phyloP scores from a whole-genome alignment of 2,329 filamentous ascomycete genomes.

The Penicillium expansum region DNA sequence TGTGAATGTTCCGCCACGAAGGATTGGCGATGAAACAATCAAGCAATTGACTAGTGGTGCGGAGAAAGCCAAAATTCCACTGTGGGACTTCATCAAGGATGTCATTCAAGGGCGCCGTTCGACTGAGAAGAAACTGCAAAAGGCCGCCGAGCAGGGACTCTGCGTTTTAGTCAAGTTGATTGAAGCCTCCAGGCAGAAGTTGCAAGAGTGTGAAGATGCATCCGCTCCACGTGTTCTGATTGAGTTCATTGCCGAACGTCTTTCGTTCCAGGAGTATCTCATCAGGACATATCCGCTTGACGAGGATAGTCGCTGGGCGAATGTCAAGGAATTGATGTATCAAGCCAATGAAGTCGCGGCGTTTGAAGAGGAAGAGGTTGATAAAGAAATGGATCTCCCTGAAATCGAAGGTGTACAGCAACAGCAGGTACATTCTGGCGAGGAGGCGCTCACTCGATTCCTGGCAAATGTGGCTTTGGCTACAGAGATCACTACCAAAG shows the following conservation, averaged over 20 bases:
- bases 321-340: constrained; percentile 81
- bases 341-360: constrained; percentile 69
- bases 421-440: constrained; percentile 46
- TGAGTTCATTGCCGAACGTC: constrained; percentile 59
- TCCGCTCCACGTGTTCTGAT: constrained; percentile 50
- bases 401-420: constrained; percentile 71
- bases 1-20: constrained; percentile 78
- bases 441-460: constrained; percentile 72
- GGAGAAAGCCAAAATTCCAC: constrained; percentile 62
- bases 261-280: constrained; percentile 72
- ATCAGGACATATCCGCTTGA: constrained; percentile 69
- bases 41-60: constrained; percentile 74
- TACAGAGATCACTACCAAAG: constrained; percentile 60
- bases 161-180: constrained; percentile 60
- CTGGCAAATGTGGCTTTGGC: constrained; percentile 88
- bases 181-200: constrained; percentile 54
- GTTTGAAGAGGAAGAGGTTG: constrained; percentile 55
- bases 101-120: constrained; percentile 52
- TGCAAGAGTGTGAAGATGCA: constrained; percentile 45
- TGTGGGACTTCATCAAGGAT: constrained; percentile 73
- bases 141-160: constrained; percentile 57
- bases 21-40: constrained; percentile 76
- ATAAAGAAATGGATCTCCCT: constrained; percentile 55
- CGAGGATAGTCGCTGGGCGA: constrained; percentile 77
- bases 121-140: constrained; percentile 55